A percentile compares a stretch with the other conserved stretches of the same genome.
Evolutionary conservation across 306 rosid genomes (phyloP).

Genomic region (Quercus alba): DNA sequence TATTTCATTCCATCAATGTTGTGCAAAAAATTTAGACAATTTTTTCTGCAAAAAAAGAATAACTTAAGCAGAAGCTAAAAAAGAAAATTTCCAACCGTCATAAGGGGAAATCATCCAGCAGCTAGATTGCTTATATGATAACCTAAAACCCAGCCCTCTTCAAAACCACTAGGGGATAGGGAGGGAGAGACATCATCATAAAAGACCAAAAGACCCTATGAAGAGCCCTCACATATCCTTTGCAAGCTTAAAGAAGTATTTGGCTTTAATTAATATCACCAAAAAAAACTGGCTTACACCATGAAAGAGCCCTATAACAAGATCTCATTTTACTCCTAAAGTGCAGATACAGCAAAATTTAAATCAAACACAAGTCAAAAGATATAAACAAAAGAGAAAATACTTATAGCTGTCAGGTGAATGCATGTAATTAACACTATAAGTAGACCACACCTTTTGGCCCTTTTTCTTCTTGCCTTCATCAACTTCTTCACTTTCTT

Average conservation of each 20-base stretch:
- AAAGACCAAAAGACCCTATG: background rate
- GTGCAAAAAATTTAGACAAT: too few species aligned
- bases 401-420: conserved; percentile 2
- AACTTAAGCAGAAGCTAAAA: background rate
- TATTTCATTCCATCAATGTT: too few species aligned
- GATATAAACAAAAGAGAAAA: background rate
- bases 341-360: background rate
- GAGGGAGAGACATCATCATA: background rate
- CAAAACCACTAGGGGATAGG: background rate
- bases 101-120: background rate
- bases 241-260: background rate
- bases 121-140: background rate
- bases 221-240: background rate
- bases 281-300: background rate
- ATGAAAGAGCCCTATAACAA: background rate
- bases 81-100: background rate
- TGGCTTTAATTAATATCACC: background rate
- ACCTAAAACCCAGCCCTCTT: background rate
- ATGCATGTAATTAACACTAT: background rate
- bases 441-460: conserved; percentile 61
- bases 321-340: background rate
- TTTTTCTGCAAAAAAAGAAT: too few species aligned
- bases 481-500: conserved; percentile 87
- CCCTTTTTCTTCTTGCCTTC: conserved; percentile 90
- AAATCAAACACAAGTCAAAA: conserved; percentile 14